Percentiles rank a stretch among this genome's conserved stretches.
These are phyloP conservation scores for Lithohypha guttulata DNA, from an alignment of 2,329 filamentous ascomycete genomes.

Conservation along the genomic window DNA sequence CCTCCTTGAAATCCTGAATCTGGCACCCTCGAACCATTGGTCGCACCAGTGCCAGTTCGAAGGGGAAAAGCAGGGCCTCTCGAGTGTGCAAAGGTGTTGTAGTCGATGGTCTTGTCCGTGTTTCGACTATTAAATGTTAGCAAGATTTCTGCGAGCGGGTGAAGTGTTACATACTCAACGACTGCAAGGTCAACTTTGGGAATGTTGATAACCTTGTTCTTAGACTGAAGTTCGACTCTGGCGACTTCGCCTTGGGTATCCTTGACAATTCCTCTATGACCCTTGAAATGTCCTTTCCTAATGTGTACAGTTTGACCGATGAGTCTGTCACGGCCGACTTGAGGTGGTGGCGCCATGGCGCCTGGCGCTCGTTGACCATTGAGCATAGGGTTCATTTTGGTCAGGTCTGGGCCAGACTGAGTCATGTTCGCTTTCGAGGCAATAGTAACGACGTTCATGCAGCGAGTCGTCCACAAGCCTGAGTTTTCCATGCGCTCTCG, in stretches of 20 bases:
- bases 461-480: constrained; percentile 77
- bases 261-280: constrained; percentile 87
- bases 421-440: constrained; percentile 84
- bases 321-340: constrained; percentile 67
- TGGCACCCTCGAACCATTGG: constrained; percentile 32
- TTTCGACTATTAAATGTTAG: constrained; percentile 20
- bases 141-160: constrained; percentile 1
- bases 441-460: constrained; percentile 75
- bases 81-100: constrained; percentile 16
- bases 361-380: constrained; percentile 52
- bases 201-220: constrained; percentile 81
- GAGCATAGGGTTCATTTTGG: constrained; percentile 83
- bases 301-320: constrained; percentile 89
- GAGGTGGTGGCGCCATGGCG: constrained; percentile 50
- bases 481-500: constrained; percentile 76
- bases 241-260: constrained; percentile 80
- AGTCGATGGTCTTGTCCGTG: constrained; percentile 17
- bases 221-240: constrained; percentile 86
- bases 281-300: constrained; percentile 80
- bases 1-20: constrained; percentile 55
- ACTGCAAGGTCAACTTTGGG: constrained; percentile 71
- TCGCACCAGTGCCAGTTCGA: constrained; percentile 15
- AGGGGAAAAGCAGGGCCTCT: constrained; percentile 16
- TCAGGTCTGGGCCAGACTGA: constrained; percentile 61
- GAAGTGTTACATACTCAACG: constrained; percentile 54